These are phyloP conservation scores for Infundibulicybe gibba DNA, from an alignment of 768 basidiomycete genomes.

Conservation along the genomic window DNA sequence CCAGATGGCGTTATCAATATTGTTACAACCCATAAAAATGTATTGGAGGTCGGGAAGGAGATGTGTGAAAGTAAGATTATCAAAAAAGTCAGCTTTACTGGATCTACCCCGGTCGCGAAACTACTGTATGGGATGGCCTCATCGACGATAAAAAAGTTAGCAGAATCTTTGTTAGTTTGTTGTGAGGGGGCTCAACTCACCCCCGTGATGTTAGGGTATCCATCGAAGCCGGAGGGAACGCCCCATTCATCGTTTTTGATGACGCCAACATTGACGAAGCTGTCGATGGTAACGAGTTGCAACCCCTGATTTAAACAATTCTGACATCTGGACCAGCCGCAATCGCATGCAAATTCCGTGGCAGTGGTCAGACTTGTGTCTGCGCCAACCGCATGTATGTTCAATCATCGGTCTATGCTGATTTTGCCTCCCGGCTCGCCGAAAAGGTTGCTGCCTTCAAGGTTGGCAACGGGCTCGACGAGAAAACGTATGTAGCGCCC, in stretches of 20 bases:
- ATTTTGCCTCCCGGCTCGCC: constrained; percentile 84
- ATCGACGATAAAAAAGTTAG: constrained; percentile 79
- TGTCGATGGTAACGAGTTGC: constrained; percentile 57
- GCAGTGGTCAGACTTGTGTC: constrained; percentile 80
- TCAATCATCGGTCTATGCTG: constrained; percentile 87
- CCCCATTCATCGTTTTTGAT: constrained; percentile 95
- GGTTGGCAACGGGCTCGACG: constrained; percentile 83
- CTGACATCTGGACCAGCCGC: constrained; percentile 40
- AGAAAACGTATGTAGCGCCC: constrained; percentile 54
- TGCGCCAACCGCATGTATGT: constrained; percentile 93
- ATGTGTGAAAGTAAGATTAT: constrained; percentile 87
- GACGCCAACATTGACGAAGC: constrained; percentile 94
- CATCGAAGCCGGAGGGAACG: constrained; percentile 90
- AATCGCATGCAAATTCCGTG: constrained; percentile 76
- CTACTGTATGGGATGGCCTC: constrained; percentile 68
- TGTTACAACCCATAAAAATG: constrained; percentile 83
- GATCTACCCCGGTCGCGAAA: constrained; percentile 80
- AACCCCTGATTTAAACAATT: too few relatives aligned
- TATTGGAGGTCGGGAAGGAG: constrained; percentile 86
- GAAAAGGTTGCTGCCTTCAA: constrained; percentile 83
- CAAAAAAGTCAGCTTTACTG: constrained; percentile 91
- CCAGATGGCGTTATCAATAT: constrained; percentile 96
- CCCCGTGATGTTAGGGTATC: constrained; percentile 40
- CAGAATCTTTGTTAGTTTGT: neutral
- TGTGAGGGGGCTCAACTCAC: neutral